Base-by-base conservation (phyloP, 73 alveolate genomes). In the Paramecium pentaurelia region DNA sequence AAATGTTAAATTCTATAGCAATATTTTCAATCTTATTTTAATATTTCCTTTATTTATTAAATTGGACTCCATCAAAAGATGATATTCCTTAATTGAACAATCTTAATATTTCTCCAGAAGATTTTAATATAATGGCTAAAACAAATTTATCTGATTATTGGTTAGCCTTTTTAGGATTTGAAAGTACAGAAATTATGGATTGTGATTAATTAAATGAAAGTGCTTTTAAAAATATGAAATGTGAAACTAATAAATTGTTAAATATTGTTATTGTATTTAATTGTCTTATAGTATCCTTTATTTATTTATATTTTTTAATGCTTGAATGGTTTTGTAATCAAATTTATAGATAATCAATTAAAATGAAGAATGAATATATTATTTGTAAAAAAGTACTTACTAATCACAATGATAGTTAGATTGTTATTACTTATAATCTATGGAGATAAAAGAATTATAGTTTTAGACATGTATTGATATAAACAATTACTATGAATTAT, bases 21-120 rank as follows among this genome's bases (percentile, higher is more conserved):
- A 80, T 80, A 80, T 80, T 80, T 18, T 42, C 91, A 38, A 80
- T 80, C 8, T 27, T 34, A 16, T 80, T 80, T 80, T 80, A 80
- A 28, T 80, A 80, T 80, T 44, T 49, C 12, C 34, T 80, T 14
- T 44, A 42, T 28, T 16, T 80, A 25, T 20, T 80, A 36, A 49
- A 80, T 80, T 80, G 77, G 77, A 45, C 71, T 3, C 91, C 91
- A 4, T 47, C 75, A 18, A 16, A n/a, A 0, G 11, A 80, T 10
- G 12, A 40, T 44, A 40, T 80, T 45, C 91, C 91, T 44, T 0
- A 75, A 7, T 38, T 75, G 0, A 38, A 27, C 8, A 18, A 42
- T 64, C 20, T 40, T 73, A 73, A 16, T 45, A 5, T 80, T 7
- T 11, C 12, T 8, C 47, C 71, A 11, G 6, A 22, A 25, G 73